phyloP scores from a whole-genome alignment of 2,329 filamentous ascomycete genomes.

The Zopfia rhizophila region DNA sequence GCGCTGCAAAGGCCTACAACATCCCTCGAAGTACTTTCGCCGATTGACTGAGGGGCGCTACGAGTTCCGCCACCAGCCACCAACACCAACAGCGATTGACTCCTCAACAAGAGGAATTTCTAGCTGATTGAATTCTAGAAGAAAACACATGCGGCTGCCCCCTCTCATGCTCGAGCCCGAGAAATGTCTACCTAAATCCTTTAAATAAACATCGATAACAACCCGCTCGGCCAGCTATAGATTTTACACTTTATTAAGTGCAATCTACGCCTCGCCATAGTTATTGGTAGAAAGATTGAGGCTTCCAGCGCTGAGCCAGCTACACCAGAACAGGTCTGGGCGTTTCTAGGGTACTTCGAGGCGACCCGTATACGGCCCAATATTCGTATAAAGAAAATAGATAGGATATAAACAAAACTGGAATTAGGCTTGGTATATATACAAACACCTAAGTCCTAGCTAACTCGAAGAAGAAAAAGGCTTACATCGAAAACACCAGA shows the following conservation, averaged over 20 bases:
- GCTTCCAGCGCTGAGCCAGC: constrained; percentile 14
- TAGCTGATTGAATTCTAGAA: constrained; percentile 4
- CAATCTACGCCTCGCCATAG: constrained; percentile 22
- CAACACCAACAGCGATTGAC: constrained; percentile 6
- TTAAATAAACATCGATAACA: neutral
- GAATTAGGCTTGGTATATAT: constrained; percentile 21
- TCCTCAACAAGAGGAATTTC: constrained; percentile 1
- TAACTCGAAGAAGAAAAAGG: constrained; percentile 22
- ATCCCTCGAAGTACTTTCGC: constrained; percentile 1
- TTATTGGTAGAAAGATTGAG: constrained; percentile 23
- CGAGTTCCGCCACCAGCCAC: neutral
- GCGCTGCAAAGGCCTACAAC: constrained; percentile 1
- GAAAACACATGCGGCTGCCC: constrained; percentile 1
- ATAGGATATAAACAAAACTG: constrained; percentile 25
- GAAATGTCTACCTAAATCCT: constrained; percentile 10
- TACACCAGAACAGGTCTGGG: constrained; percentile 17
- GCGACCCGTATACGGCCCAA: constrained; percentile 9
- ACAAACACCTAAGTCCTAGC: constrained; percentile 20
- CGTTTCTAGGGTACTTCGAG: constrained; percentile 25
- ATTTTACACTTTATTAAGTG: constrained; percentile 22
- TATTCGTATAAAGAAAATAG: constrained; percentile 24
- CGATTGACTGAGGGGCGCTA: neutral
- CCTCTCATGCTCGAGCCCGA: neutral
- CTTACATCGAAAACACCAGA: constrained; percentile 28
- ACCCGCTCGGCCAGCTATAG: constrained; percentile 16